These are phyloP conservation scores for Ichthyophonus hoferi DNA, from an alignment of 208 protist species.

Conservation along the genomic window DNA sequence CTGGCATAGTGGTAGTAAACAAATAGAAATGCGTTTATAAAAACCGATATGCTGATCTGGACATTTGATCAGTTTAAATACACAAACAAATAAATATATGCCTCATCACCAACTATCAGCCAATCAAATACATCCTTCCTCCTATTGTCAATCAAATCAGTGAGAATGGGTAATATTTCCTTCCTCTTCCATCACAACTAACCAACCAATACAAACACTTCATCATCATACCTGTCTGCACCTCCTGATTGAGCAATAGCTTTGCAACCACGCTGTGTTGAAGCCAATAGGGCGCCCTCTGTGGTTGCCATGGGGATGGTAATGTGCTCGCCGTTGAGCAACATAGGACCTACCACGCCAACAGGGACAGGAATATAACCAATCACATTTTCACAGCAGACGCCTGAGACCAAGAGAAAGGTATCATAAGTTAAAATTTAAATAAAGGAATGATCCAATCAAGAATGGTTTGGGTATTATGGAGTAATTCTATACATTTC, in stretches of 20 bases:
- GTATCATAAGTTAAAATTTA: neutral
- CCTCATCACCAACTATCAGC: too few species aligned
- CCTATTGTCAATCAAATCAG: too few species aligned
- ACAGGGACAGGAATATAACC: conserved; percentile 91
- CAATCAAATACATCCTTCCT: too few species aligned
- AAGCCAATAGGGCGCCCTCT: conserved; percentile 92
- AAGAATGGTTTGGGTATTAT: neutral
- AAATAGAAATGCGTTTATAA: neutral
- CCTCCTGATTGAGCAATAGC: conserved; percentile 76
- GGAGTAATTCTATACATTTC: neutral
- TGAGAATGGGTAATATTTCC: too few species aligned
- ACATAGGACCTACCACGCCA: conserved; percentile 79
- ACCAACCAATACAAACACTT: too few species aligned
- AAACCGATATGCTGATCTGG: neutral
- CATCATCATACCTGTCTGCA: conserved; percentile 16
- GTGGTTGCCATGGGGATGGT: conserved; percentile 92
- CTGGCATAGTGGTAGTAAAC: too few species aligned
- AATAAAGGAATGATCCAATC: neutral
- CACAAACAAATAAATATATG: neutral
- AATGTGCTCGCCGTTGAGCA: conserved; percentile 79
- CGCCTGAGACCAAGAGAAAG: conserved; percentile 56
- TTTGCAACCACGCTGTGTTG: conserved; percentile 85
- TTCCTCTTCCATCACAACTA: too few species aligned
- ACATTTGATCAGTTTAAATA: neutral
- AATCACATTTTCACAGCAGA: conserved; percentile 91